Base-by-base conservation (phyloP, 2,329 filamentous ascomycete species). In the Sporothrix brasiliensis region DNA sequence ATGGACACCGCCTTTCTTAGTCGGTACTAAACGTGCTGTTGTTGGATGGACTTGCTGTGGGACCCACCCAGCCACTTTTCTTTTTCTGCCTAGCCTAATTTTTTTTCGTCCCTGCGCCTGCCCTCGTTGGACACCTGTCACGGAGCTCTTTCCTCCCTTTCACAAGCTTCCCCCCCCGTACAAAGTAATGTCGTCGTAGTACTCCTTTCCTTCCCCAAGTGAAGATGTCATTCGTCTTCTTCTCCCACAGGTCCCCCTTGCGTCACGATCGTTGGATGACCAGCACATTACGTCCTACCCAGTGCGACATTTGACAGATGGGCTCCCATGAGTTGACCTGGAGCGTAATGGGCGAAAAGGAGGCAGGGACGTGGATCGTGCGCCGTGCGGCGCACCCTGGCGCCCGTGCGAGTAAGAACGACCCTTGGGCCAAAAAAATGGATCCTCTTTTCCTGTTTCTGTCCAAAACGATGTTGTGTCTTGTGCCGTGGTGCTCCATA, bases 21-120 rank as follows among this genome's bases (percentile, higher is more conserved):
- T 30, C 53, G 11, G 27, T 58, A 11, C 19, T 24, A 10, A 3
- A 6, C 14, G 14, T 39, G 39, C 10, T 39, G 21, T 39, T 27
- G 24, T 69, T 50, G 39, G 54, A 21, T 16, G 21, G 24, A 19
- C 14, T 44, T 44, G 19, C 27, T 30, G 24, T 66, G 16, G 24
- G 21, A 63, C 58, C 65, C 30, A 67, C 61, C 54, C 61, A 53
- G 16, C 61, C 69, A 58, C 52, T 41, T 60, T 41, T 56, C 44
- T 54, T 63, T 68, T 68, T 67, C 52, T 24, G 61, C 61, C 61
- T 65, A 65, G 61, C 44, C 63, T 58, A 9, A 6, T 52, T 56
- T 61, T 50, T 67, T 50, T 66, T 41, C 19, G 11, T 39, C n/a
- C 49, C 65, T 41, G 49, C n/a, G 16, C 49, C 47, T 49, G 14